These are phyloP conservation scores for Cladophialophora exuberans DNA, from an alignment of 2,329 filamentous ascomycete genomes.

Conservation along the genomic window DNA sequence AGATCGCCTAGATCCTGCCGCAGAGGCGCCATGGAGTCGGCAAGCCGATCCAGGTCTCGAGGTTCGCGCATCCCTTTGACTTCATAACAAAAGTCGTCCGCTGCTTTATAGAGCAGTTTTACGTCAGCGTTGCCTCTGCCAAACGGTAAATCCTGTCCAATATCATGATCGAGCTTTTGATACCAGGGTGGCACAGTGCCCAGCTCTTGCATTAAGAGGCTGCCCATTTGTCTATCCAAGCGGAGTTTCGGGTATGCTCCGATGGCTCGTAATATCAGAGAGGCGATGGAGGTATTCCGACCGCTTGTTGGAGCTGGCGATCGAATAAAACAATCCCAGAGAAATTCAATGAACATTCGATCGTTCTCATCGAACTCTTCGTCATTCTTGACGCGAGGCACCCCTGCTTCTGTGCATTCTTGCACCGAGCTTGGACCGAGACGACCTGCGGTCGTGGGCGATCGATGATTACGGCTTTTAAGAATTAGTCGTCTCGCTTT, in stretches of 20 bases:
- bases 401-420: conserved; percentile 24
- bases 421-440: conserved; percentile 46
- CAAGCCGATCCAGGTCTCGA: conserved; percentile 36
- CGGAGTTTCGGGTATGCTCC: conserved; percentile 56
- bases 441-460: conserved; percentile 46
- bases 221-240: conserved; percentile 44
- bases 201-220: conserved; percentile 63
- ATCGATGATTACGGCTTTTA: conserved; percentile 45
- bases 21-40: conserved; percentile 59
- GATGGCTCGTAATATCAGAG: conserved; percentile 59
- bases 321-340: conserved; percentile 48
- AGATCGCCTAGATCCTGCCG: conserved; percentile 62
- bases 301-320: conserved; percentile 45
- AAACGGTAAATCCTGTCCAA: conserved; percentile 17
- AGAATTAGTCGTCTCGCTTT: conserved; percentile 48
- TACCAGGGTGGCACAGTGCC: conserved; percentile 64
- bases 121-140: conserved; percentile 32
- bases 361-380: conserved; percentile 55
- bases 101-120: conserved; percentile 39
- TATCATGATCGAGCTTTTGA: conserved; percentile 41
- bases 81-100: conserved; percentile 37
- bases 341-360: conserved; percentile 53
- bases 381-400: conserved; percentile 36
- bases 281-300: conserved; percentile 44
- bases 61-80: conserved; percentile 27